Evolutionary conservation across 441 rosid genomes (phyloP).

Genomic region (Metrosideros polymorpha): DNA sequence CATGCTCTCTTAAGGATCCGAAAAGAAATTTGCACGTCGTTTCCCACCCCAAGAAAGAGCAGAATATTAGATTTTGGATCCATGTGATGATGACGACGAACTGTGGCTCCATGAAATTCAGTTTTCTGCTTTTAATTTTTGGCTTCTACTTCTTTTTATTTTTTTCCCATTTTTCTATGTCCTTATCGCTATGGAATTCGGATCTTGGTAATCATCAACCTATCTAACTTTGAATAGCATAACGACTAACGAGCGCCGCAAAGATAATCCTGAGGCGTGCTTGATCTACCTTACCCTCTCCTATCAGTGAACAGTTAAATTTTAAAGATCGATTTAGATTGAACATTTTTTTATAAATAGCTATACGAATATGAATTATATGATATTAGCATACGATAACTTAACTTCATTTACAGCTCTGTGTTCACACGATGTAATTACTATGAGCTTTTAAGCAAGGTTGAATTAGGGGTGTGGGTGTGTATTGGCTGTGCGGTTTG

Average conservation of each 20-base stretch:
- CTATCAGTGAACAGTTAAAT: not conserved
- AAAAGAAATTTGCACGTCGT: not conserved
- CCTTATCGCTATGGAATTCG: not conserved
- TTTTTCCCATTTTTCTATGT: not conserved
- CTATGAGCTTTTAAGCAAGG: not conserved
- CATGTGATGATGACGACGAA: not conserved
- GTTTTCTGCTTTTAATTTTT: not conserved
- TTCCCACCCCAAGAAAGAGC: not conserved
- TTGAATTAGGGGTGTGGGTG: not conserved
- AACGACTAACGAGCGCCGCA: not conserved
- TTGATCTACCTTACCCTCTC: not conserved
- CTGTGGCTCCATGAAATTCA: not conserved
- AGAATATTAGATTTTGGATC: not conserved
- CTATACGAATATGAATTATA: not conserved
- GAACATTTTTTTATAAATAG: not conserved
- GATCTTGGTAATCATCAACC: not conserved
- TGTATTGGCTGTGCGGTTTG: not conserved
- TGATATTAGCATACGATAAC: not conserved
- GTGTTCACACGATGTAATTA: no score
- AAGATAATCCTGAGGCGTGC: not conserved
- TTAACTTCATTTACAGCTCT: no score
- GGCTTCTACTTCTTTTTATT: not conserved
- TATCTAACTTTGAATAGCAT: not conserved
- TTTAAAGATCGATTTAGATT: not conserved
- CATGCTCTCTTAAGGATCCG: not conserved